Evolutionary conservation across 2,329 filamentous ascomycete species (phyloP).

Genomic region (Fusarium floridanum): DNA sequence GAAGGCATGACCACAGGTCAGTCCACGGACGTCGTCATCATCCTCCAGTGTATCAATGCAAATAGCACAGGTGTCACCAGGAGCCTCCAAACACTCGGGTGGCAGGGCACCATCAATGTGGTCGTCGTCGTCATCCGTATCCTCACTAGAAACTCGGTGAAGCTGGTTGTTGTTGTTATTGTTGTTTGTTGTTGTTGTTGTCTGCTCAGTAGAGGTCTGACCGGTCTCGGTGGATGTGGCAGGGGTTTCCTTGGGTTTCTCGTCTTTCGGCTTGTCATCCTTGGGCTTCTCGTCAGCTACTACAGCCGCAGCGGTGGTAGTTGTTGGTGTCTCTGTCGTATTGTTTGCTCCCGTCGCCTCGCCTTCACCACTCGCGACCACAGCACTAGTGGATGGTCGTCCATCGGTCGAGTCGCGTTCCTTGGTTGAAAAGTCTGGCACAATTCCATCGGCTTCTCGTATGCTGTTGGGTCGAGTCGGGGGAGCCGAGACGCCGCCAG

Average conservation of each 20-base stretch:
- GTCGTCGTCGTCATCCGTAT: constrained; percentile 78
- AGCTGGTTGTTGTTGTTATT: constrained; percentile 42
- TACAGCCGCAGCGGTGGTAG: constrained; percentile 31
- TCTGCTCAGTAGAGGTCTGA: constrained; percentile 43
- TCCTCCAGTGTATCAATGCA: constrained; percentile 95
- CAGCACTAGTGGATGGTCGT: constrained; percentile 47
- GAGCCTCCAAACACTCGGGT: constrained; percentile 82
- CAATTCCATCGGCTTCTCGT: constrained; percentile 72
- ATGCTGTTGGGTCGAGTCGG: constrained; percentile 81
- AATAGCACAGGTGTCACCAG: constrained; percentile 95
- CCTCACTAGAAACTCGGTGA: constrained; percentile 61
- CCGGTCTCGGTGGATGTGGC: constrained; percentile 33
- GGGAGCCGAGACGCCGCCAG: constrained; percentile 84
- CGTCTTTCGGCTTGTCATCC: constrained; percentile 24
- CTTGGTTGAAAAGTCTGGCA: constrained; percentile 59
- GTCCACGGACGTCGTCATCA: constrained; percentile 92
- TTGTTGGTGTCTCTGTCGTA: constrained; percentile 19
- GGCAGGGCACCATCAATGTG: constrained; percentile 87
- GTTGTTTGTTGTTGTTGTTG: constrained; percentile 5
- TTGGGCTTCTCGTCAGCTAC: constrained; percentile 41
- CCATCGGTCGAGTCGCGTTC: constrained; percentile 61
- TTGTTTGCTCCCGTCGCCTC: constrained; percentile 30
- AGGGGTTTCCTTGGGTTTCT: constrained; percentile 39
- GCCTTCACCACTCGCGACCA: constrained; percentile 30
- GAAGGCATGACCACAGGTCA: constrained; percentile 98